phyloP scores from a whole-genome alignment of 345 rosid species.

The Anastatica hierochuntica region DNA sequence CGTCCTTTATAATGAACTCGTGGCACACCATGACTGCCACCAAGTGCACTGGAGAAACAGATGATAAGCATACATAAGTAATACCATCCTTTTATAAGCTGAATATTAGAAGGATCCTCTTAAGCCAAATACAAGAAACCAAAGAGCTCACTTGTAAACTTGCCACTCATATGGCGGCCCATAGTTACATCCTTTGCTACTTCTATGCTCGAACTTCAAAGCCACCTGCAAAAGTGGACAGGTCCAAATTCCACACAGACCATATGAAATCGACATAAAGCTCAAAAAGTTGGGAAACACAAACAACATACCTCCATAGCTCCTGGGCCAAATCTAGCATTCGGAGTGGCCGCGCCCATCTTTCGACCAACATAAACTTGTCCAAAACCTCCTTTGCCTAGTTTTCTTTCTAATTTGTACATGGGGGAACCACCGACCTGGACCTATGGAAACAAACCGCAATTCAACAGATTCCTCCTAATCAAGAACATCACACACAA shows the following conservation, averaged over 20 bases:
- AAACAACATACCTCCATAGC: constrained; percentile 56
- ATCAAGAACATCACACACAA: constrained; percentile 2
- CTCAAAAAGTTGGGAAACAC: not conserved
- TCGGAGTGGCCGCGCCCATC: constrained; percentile 26
- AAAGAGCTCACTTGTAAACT: constrained; percentile 71
- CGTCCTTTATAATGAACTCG: constrained; percentile 76
- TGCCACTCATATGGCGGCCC: constrained; percentile 99
- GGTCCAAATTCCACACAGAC: not conserved
- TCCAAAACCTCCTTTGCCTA: constrained; percentile 98
- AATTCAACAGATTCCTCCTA: too few relatives aligned
- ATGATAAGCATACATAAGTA: constrained; percentile 5
- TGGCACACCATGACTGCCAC: constrained; percentile 85
- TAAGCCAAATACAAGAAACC: not conserved
- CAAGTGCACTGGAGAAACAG: constrained; percentile 51
- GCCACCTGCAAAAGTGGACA: constrained; percentile 54
- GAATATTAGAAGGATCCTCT: not conserved
- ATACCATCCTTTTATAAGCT: too few relatives aligned
- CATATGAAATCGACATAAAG: not conserved
- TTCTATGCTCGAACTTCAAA: constrained; percentile 86
- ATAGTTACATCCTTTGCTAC: constrained; percentile 91
- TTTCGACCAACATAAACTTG: constrained; percentile 91
- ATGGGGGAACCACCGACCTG: constrained; percentile 81
- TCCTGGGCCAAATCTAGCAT: constrained; percentile 60
- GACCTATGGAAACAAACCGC: constrained; percentile 39
- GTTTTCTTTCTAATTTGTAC: constrained; percentile 66